Conservation (phyloP, 1,139 yeast species). For the Zygosaccharomyces pseudobailii region DNA sequence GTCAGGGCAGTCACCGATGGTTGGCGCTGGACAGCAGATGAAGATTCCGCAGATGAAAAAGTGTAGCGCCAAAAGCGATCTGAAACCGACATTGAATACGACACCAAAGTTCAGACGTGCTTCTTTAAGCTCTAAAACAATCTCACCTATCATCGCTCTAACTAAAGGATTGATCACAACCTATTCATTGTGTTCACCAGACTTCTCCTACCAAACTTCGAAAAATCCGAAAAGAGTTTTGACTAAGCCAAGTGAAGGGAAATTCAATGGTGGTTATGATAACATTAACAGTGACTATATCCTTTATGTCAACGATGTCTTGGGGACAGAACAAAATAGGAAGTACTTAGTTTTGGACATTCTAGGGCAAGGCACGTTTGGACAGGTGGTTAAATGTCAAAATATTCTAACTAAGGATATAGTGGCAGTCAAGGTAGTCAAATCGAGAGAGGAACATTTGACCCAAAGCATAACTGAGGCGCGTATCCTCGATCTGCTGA, state of each 20-base stretch:
- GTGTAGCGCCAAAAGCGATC: conserved; percentile 40
- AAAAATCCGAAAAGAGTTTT: conserved; percentile 88
- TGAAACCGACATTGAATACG: conserved; percentile 57
- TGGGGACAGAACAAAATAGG: conserved; percentile 84
- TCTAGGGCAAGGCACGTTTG: conserved; percentile 95
- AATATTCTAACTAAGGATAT: conserved; percentile 82
- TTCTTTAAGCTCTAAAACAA: conserved; percentile 67
- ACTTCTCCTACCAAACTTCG: conserved; percentile 75
- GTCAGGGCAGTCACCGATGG: conserved; percentile 1
- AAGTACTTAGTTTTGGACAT: conserved; percentile 85
- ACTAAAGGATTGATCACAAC: conserved; percentile 76
- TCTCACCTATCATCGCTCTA: conserved; percentile 80
- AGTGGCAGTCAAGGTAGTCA: conserved; percentile 91
- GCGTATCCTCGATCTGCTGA: conserved; percentile 73
- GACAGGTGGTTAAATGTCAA: conserved; percentile 97
- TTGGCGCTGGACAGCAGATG: conserved; percentile 9
- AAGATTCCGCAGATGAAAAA: conserved; percentile 27
- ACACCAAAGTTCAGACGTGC: conserved; percentile 80
- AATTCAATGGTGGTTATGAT: conserved; percentile 76
- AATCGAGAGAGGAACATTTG: conserved; percentile 85
- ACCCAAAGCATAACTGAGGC: conserved; percentile 93
- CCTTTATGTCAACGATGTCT: conserved; percentile 84
- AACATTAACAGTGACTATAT: conserved; percentile 89
- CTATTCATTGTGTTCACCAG: conserved; percentile 81
- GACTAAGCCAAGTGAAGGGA: conserved; percentile 88